phyloP scores from a whole-genome alignment of 768 basidiomycete species.

The Mycena belliarum region DNA sequence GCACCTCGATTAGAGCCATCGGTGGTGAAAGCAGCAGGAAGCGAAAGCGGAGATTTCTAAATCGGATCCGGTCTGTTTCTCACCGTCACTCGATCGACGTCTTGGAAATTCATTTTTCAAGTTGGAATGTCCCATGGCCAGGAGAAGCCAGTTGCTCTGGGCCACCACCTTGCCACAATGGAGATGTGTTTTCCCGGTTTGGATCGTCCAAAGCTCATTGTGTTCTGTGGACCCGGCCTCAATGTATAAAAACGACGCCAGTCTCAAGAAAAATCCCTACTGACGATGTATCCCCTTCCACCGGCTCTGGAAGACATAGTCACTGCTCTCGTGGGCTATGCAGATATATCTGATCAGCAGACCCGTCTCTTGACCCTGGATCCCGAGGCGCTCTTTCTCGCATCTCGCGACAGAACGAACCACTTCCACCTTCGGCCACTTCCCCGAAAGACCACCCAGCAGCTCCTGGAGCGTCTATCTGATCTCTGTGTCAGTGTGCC shows the following conservation, averaged over 20 bases:
- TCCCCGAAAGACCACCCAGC: not conserved
- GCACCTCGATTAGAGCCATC: slow-evolving; percentile 61
- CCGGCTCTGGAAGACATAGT: not conserved
- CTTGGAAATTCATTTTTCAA: no score
- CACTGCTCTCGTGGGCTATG: not conserved
- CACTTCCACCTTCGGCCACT: not conserved
- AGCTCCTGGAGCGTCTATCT: not conserved
- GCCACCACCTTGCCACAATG: not conserved
- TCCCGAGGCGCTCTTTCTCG: not conserved
- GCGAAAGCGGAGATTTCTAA: not conserved
- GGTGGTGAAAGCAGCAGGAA: not conserved
- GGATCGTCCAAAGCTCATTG: not conserved
- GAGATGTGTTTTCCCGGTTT: not conserved
- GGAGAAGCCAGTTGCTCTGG: no score
- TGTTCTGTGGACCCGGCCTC: not conserved
- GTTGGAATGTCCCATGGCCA: no score
- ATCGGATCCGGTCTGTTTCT: not conserved
- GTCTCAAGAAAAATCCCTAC: not conserved
- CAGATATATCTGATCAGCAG: not conserved
- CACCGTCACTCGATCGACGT: not conserved
- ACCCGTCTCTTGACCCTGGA: not conserved
- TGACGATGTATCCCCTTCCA: not conserved
- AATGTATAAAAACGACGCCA: not conserved
- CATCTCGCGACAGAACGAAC: not conserved
- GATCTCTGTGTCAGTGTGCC: not conserved